A percentile compares a stretch with the other conserved stretches of the same genome.
These are phyloP conservation scores for Avena sativa DNA, from an alignment of 176 grass and related monocot genomes.

Conservation along the genomic window DNA sequence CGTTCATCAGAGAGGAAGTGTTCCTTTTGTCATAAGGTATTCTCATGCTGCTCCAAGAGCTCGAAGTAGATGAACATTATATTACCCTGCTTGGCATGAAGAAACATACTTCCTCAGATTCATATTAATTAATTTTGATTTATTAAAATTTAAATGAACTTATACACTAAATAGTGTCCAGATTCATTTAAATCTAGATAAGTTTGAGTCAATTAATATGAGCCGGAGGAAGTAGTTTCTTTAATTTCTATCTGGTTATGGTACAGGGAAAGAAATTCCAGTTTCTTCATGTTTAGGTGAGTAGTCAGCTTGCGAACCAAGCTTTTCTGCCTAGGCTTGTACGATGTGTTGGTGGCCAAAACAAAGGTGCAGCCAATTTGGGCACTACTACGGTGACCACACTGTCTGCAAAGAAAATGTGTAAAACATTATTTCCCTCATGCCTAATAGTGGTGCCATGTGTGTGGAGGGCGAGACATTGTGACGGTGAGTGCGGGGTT, in stretches of 20 bases:
- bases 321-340: not conserved
- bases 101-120: too few relatives aligned
- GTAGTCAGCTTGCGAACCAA: not conserved
- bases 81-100: too few relatives aligned
- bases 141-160: too few relatives aligned
- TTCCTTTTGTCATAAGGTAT: too few relatives aligned
- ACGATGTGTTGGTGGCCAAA: not conserved
- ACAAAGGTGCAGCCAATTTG: slow-evolving; percentile 21
- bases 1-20: not conserved
- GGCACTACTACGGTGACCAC: not conserved
- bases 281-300: not conserved
- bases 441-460: not conserved
- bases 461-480: not conserved
- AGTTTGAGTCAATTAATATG: too few relatives aligned
- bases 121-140: too few relatives aligned
- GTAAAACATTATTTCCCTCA: not conserved
- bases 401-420: not conserved
- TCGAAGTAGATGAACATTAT: too few relatives aligned
- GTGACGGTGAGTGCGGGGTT: not conserved
- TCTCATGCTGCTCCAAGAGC: too few relatives aligned
- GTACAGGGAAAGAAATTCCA: not conserved
- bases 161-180: too few relatives aligned
- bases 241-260: too few relatives aligned
- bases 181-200: too few relatives aligned
- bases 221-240: too few relatives aligned